A percentile compares a stretch with the other conserved stretches of the same genome.
phyloP scores from a whole-genome alignment of 805 yeast genomes.

The Metschnikowia hibisci region DNA sequence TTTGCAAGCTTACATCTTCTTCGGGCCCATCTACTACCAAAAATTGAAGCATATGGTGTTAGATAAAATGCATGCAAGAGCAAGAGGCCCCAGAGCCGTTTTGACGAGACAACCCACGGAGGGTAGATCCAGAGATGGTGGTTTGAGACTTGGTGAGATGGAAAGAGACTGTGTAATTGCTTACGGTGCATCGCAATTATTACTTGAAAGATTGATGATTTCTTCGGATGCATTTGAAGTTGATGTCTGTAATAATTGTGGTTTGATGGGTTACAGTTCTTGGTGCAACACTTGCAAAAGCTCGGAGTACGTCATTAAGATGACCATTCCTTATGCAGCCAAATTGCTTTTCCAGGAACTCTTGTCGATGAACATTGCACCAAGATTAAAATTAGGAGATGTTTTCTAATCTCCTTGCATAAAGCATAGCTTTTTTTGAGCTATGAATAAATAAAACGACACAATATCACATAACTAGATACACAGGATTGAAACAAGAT shows the following conservation, averaged over 20 bases:
- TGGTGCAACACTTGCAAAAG: conserved; percentile 98
- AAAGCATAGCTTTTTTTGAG: not conserved
- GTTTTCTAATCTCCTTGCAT: conserved; percentile 47
- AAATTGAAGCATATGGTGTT: conserved; percentile 98
- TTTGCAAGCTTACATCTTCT: conserved; percentile 94
- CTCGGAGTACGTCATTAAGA: conserved; percentile 77
- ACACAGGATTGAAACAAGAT: too few species aligned
- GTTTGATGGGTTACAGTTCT: conserved; percentile 93
- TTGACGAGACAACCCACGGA: conserved; percentile 91
- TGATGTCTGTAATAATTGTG: conserved; percentile 90
- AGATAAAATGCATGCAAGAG: conserved; percentile 99
- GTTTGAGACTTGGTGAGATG: conserved; percentile 98
- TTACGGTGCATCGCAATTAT: conserved; percentile 86
- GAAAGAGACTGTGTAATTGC: conserved; percentile 99
- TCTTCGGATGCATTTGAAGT: conserved; percentile 98
- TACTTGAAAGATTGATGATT: conserved; percentile 90
- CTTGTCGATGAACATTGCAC: conserved; percentile 98
- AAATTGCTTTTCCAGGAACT: conserved; percentile 94
- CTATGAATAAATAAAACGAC: not conserved
- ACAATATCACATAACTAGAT: too few species aligned
- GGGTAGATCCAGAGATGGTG: conserved; percentile 99
- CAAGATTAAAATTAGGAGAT: conserved; percentile 85
- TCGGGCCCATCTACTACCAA: conserved; percentile 97
- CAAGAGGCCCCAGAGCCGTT: conserved; percentile 98
- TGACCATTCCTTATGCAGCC: conserved; percentile 99